Percentiles rank a stretch among this genome's conserved stretches.
phyloP scores from a whole-genome alignment of 805 yeast genomes.

The Metschnikowia lochheadii region DNA sequence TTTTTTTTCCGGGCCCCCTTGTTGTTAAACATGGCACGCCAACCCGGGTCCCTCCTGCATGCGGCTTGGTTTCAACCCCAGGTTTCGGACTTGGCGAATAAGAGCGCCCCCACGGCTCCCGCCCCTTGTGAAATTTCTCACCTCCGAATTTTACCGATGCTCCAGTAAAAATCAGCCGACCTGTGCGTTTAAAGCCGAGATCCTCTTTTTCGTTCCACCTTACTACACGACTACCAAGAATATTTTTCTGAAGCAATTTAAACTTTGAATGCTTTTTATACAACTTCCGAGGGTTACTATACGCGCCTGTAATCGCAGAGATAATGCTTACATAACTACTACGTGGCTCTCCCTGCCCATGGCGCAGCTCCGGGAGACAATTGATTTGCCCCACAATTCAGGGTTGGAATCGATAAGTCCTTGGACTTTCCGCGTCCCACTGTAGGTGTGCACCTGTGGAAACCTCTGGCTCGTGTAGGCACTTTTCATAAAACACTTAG shows the following conservation, averaged over 20 bases:
- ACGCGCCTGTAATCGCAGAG: background rate
- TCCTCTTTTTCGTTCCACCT: background rate
- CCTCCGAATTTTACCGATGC: background rate
- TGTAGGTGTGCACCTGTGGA: no score
- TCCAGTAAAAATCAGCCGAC: conserved; percentile 1
- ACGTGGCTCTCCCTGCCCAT: no score
- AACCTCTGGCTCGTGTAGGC: no score
- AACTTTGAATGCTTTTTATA: background rate
- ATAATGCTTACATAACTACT: background rate
- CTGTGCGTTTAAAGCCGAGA: conserved; percentile 1
- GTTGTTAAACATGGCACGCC: background rate
- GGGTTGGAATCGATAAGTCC: no score
- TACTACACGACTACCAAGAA: no score
- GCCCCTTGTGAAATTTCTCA: conserved; percentile 8
- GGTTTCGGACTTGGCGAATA: conserved; percentile 23
- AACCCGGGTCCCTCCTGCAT: conserved; percentile 10
- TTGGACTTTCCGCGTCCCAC: no score
- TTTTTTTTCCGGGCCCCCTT: background rate
- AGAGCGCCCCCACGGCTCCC: conserved; percentile 13
- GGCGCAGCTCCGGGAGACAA: no score
- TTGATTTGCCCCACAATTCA: no score
- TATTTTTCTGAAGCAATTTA: background rate
- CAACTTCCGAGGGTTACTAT: no score
- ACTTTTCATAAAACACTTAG: no score
- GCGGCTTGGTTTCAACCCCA: conserved; percentile 16